These are phyloP conservation scores for Syzygium oleosum DNA, from an alignment of 345 rosid genomes.

Conservation along the genomic window DNA sequence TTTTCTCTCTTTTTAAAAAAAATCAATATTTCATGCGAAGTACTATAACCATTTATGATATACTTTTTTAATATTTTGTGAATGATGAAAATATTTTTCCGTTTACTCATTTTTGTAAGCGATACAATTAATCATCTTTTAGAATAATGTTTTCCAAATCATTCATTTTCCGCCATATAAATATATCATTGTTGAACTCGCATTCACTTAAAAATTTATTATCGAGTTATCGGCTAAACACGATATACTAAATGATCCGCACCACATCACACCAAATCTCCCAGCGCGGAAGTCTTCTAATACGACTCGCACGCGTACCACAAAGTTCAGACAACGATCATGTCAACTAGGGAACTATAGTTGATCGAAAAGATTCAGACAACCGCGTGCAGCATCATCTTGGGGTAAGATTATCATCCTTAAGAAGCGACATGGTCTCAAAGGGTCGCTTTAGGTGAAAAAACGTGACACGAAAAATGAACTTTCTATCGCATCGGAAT, in stretches of 20 bases:
- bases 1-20: no score
- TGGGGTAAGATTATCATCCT: neutral
- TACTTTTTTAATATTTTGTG: no score
- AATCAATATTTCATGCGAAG: no score
- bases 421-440: neutral
- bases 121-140: no score
- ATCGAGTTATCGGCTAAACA: neutral
- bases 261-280: neutral
- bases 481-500: neutral
- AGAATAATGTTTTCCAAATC: no score
- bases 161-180: no score
- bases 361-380: neutral
- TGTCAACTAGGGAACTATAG: no score
- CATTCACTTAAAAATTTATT: neutral
- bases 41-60: no score
- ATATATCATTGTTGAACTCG: accelerated
- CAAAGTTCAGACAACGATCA: neutral
- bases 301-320: neutral
- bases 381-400: neutral
- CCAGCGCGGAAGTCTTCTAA: accelerated
- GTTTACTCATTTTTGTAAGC: no score
- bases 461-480: neutral
- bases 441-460: neutral
- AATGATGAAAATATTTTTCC: no score
- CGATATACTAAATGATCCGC: neutral